Evolutionary conservation across 352 stramenopile genomes (phyloP).

Genomic region (Phytopythium sindhum): DNA sequence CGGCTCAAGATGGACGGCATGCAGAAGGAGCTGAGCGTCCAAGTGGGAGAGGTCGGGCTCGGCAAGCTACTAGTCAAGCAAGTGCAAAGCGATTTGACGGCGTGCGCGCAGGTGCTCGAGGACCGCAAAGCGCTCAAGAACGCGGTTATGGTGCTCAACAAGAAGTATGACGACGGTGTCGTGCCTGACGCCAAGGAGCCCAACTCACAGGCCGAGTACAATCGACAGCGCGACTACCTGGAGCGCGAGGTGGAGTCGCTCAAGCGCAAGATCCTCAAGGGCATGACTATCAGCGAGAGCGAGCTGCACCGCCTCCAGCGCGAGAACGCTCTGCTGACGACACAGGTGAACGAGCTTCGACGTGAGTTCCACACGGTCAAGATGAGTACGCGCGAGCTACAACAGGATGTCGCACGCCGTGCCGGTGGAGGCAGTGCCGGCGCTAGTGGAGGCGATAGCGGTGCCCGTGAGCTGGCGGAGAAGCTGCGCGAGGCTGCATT

Average conservation of each 20-base stretch:
- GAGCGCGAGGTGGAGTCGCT: conserved; percentile 88
- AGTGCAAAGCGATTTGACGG: conserved; percentile 73
- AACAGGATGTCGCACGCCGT: conserved; percentile 11
- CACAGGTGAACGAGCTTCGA: conserved; percentile 79
- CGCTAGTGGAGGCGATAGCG: conserved; percentile 8
- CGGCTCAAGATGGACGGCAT: conserved; percentile 92
- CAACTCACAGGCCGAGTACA: conserved; percentile 90
- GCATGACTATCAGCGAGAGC: conserved; percentile 79
- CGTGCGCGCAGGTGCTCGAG: conserved; percentile 68
- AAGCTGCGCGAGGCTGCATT: conserved; percentile 65
- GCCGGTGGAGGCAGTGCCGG: conserved; percentile 39
- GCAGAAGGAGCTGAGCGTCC: conserved; percentile 78
- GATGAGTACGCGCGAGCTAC: conserved; percentile 63
- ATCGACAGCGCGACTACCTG: conserved; percentile 90
- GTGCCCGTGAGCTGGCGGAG: conserved; percentile 29
- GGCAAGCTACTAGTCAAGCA: conserved; percentile 70
- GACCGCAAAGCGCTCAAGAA: conserved; percentile 79
- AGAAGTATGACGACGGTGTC: conserved; percentile 81
- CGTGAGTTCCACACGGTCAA: conserved; percentile 78
- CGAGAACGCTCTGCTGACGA: conserved; percentile 79
- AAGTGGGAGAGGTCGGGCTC: conserved; percentile 60
- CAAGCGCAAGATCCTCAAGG: conserved; percentile 90
- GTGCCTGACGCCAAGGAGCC: conserved; percentile 75
- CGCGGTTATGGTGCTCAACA: conserved; percentile 78
- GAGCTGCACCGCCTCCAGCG: conserved; percentile 78